Conservation (phyloP, 108 stramenopile genomes). For the Nitzschia sp. region DNA sequence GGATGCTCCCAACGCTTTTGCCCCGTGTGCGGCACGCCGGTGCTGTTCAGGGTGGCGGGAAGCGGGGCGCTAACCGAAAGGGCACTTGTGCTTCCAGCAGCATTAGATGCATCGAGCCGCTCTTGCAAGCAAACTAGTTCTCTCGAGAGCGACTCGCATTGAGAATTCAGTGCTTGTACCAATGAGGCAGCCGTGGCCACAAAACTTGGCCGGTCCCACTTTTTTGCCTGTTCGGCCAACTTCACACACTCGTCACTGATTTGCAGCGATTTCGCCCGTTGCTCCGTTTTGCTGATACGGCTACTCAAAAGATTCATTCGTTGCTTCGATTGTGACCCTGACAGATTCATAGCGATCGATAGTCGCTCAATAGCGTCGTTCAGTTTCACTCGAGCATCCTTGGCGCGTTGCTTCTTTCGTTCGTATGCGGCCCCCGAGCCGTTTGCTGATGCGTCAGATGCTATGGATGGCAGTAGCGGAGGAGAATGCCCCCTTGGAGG, state of each 20-base stretch:
- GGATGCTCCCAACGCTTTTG: constrained; percentile 19
- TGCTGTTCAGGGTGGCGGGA: not conserved
- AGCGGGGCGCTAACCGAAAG: constrained; percentile 4
- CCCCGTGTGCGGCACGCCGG: not conserved
- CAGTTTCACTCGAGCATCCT: constrained; percentile 79
- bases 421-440: constrained; percentile 67
- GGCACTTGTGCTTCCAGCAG: not conserved
- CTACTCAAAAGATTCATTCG: constrained; percentile 44
- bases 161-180: constrained; percentile 69
- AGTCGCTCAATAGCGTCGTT: constrained; percentile 84
- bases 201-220: constrained; percentile 85
- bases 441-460: not conserved
- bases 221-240: constrained; percentile 70
- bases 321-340: constrained; percentile 71
- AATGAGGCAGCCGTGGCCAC: constrained; percentile 79
- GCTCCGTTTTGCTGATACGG: constrained; percentile 10
- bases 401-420: constrained; percentile 86
- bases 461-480: not conserved
- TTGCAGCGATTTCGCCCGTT: constrained; percentile 26
- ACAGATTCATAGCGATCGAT: constrained; percentile 69
- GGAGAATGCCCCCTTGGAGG: not conserved
- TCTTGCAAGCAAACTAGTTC: constrained; percentile 58
- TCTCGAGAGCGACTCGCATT: constrained; percentile 78
- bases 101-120: constrained; percentile 11
- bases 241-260: constrained; percentile 55